Evolutionary conservation across 371 early-diverging fungal species (phyloP).

Genomic region (Syncephalastrum monosporum): DNA sequence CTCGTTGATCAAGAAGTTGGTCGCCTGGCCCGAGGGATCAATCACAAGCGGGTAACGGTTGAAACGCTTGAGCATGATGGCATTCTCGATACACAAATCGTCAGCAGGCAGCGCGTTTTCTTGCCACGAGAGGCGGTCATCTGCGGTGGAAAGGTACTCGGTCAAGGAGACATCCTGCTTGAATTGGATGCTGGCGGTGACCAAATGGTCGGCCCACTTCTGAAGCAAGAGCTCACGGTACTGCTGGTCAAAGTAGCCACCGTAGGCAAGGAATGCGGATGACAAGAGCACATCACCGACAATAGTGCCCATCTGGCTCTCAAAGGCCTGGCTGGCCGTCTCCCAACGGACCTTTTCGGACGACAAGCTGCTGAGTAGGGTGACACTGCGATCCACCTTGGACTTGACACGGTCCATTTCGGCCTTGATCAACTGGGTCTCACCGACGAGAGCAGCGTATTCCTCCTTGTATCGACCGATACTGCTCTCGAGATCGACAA

Average conservation of each 20-base stretch:
- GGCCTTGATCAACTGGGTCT: slow-evolving; percentile 87
- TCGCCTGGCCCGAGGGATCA: slow-evolving; percentile 96
- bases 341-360: slow-evolving; percentile 97
- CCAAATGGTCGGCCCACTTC: slow-evolving; percentile 81
- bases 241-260: slow-evolving; percentile 96
- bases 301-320: slow-evolving; percentile 94
- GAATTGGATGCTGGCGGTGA: slow-evolving; percentile 75
- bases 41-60: slow-evolving; percentile 96
- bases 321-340: slow-evolving; percentile 87
- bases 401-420: slow-evolving; percentile 95
- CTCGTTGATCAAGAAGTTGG: slow-evolving; percentile 85
- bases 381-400: slow-evolving; percentile 92
- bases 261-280: slow-evolving; percentile 94
- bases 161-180: slow-evolving; percentile 84
- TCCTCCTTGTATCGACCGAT: slow-evolving; percentile 94
- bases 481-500: slow-evolving; percentile 82
- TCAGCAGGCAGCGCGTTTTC: slow-evolving; percentile 85
- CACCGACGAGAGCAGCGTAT: slow-evolving; percentile 93
- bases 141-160: slow-evolving; percentile 92
- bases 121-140: slow-evolving; percentile 93
- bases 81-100: slow-evolving; percentile 95
- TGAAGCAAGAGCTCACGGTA: slow-evolving; percentile 80
- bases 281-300: slow-evolving; percentile 97
- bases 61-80: slow-evolving; percentile 93
- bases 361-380: slow-evolving; percentile 85